Percentiles rank a stretch among this genome's conserved stretches.
Evolutionary conservation across 768 basidiomycete species (phyloP).

Genomic region (Tulasnella sp.): DNA sequence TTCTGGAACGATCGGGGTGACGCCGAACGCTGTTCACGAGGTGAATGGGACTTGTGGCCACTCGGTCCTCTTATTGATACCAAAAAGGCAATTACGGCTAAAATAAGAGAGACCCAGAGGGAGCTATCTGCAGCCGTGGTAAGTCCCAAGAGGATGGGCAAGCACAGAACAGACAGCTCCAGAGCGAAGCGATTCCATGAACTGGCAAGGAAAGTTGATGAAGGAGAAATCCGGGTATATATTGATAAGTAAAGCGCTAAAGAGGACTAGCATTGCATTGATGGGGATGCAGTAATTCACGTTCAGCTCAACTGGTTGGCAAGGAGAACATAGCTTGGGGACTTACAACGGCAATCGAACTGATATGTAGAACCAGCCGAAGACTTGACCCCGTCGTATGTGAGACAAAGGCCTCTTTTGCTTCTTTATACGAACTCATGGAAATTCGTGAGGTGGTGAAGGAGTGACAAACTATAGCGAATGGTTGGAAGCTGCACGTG

Average conservation of each 20-base stretch:
- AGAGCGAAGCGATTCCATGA: neutral
- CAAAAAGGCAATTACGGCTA: neutral
- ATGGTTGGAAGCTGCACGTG: no score
- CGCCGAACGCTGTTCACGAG: neutral
- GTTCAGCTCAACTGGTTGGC: no score
- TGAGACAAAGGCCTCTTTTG: slow-evolving; percentile 75
- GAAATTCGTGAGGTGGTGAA: neutral
- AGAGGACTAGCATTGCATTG: neutral
- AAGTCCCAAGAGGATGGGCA: neutral
- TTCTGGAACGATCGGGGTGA: neutral
- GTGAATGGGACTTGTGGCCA: no score
- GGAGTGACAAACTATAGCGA: neutral
- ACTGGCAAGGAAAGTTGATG: neutral
- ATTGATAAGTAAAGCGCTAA: neutral
- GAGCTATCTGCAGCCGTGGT: neutral
- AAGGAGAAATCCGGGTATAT: neutral
- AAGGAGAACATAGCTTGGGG: neutral
- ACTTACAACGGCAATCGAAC: slow-evolving; percentile 51
- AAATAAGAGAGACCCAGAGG: neutral
- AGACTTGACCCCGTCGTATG: slow-evolving; percentile 60
- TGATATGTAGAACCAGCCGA: slow-evolving; percentile 53
- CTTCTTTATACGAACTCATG: slow-evolving; percentile 46
- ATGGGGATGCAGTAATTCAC: no score
- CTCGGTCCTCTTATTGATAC: no score
- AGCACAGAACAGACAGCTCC: neutral